These are phyloP conservation scores for Santalum album DNA, from an alignment of 164 flowering plant species.

Conservation along the genomic window DNA sequence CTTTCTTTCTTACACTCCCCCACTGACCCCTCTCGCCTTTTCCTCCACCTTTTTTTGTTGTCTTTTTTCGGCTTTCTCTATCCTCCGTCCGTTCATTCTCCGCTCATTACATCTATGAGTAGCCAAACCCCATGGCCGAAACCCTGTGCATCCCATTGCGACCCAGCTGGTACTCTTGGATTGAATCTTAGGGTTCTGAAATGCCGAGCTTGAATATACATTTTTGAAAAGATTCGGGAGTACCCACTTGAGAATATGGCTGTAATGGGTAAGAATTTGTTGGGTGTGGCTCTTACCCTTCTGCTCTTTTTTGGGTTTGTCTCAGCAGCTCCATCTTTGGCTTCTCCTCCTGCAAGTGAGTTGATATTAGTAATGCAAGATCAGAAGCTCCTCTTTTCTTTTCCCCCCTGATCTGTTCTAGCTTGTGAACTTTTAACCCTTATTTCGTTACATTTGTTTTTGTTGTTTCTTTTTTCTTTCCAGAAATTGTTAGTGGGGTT, in stretches of 20 bases:
- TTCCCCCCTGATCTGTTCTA: no score
- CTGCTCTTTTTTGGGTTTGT: slow-evolving; percentile 35
- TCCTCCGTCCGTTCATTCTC: neutral
- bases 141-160: no score
- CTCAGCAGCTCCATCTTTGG: slow-evolving; percentile 37
- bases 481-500: slow-evolving; percentile 74
- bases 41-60: neutral
- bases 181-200: slow-evolving; percentile 8
- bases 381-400: no score
- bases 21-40: neutral
- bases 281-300: slow-evolving; percentile 29
- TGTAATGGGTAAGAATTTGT: slow-evolving; percentile 32
- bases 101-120: neutral
- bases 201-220: slow-evolving; percentile 17
- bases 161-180: neutral
- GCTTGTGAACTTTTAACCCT: neutral
- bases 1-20: slow-evolving; percentile 9
- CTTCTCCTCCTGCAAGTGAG: slow-evolving; percentile 59
- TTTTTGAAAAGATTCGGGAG: slow-evolving; percentile 1
- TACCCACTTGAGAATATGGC: neutral
- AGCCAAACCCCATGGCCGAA: no score
- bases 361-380: neutral
- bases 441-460: slow-evolving; percentile 2
- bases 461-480: slow-evolving; percentile 7
- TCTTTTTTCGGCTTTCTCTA: slow-evolving; percentile 11